These are phyloP conservation scores for Nicotiana tomentosiformis DNA, from an alignment of 257 asterid genomes.

Conservation along the genomic window DNA sequence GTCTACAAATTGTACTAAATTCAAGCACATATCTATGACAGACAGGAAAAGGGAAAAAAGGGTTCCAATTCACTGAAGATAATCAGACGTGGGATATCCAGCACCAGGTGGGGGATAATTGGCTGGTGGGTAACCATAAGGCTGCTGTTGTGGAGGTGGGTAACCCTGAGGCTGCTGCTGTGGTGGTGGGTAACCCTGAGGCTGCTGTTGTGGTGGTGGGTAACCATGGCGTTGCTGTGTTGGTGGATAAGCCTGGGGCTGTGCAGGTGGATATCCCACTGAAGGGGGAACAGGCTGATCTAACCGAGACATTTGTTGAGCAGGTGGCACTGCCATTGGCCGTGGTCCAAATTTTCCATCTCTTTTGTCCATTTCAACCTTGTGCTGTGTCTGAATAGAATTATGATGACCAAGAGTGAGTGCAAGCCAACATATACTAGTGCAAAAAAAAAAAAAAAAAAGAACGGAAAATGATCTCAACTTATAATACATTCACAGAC, in stretches of 20 bases:
- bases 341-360: conserved; percentile 29
- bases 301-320: conserved; percentile 33
- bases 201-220: conserved; percentile 10
- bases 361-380: conserved; percentile 37
- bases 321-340: conserved; percentile 29
- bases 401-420: not conserved
- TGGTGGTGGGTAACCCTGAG: conserved; percentile 13
- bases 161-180: not conserved
- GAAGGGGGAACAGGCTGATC: conserved; percentile 25
- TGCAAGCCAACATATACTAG: not conserved
- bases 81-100: conserved; percentile 8
- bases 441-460: not conserved
- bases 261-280: conserved; percentile 27
- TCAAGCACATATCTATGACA: not conserved
- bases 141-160: not conserved
- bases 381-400: conserved; percentile 36
- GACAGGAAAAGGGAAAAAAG: not conserved
- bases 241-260: conserved; percentile 16
- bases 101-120: conserved; percentile 15
- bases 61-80: not conserved
- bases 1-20: not conserved
- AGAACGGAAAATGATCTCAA: not conserved
- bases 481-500: not conserved
- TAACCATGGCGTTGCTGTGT: conserved; percentile 4
- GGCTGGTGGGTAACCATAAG: conserved; percentile 12